phyloP scores from a whole-genome alignment of 805 yeast species.

The Schizosaccharomyces octosporus region DNA sequence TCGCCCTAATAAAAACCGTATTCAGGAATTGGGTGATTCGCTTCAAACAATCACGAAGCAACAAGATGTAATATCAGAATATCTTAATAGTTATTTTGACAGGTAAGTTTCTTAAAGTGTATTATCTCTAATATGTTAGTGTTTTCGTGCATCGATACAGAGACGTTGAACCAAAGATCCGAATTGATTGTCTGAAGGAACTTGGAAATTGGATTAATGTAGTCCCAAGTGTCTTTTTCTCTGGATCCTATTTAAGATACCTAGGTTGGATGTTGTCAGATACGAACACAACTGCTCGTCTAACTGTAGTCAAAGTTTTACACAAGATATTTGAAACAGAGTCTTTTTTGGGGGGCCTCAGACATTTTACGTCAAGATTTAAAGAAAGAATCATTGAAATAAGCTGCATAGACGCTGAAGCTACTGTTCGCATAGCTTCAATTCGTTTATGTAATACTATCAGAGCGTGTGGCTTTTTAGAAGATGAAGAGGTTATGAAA shows the following conservation, averaged over 20 bases:
- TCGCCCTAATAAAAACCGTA: conserved; percentile 11
- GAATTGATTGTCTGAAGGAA: conserved; percentile 40
- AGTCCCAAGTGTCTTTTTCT: conserved; percentile 47
- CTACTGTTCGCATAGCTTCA: conserved; percentile 27
- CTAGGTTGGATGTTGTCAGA: conserved; percentile 77
- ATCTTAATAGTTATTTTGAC: conserved; percentile 26
- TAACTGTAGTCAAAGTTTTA: conserved; percentile 36
- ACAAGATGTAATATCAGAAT: conserved; percentile 27
- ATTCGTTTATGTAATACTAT: conserved; percentile 31
- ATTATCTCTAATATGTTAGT: conserved; percentile 24
- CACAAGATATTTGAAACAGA: conserved; percentile 23
- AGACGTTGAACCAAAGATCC: conserved; percentile 47
- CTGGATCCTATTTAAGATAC: conserved; percentile 44
- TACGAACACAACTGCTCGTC: conserved; percentile 30
- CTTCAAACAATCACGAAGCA: conserved; percentile 26
- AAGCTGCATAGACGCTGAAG: conserved; percentile 29
- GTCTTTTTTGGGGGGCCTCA: conserved; percentile 32
- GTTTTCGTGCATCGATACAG: conserved; percentile 56
- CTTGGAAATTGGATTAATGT: conserved; percentile 50
- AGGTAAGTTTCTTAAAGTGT: not conserved
- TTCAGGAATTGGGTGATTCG: conserved; percentile 18
- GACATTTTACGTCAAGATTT: conserved; percentile 59
- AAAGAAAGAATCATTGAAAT: conserved; percentile 41
- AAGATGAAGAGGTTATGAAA: conserved; percentile 27
- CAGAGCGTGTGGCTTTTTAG: conserved; percentile 35